Evolutionary conservation across 805 yeast species (phyloP).

Genomic region (Kockiozyma suomiensis): DNA sequence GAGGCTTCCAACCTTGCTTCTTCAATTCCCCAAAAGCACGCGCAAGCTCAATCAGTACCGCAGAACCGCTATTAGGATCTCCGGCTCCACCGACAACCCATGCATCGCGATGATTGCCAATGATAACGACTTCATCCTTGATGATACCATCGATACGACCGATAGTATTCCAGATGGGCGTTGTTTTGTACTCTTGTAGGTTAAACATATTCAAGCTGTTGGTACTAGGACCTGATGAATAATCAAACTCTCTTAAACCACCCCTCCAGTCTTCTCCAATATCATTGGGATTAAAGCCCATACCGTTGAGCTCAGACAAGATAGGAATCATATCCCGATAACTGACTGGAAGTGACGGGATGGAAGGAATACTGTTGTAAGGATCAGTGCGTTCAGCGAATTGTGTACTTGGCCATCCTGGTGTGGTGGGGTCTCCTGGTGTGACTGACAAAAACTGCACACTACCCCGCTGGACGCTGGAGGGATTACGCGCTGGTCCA

Average conservation of each 20-base stretch:
- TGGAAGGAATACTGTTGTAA: slow-evolving; percentile 55
- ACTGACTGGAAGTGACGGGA: slow-evolving; percentile 73
- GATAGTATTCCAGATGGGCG: slow-evolving; percentile 64
- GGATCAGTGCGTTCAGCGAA: slow-evolving; percentile 56
- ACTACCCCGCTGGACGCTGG: slow-evolving; percentile 75
- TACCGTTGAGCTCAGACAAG: slow-evolving; percentile 58
- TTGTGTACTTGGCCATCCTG: slow-evolving; percentile 62
- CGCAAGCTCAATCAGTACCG: slow-evolving; percentile 64
- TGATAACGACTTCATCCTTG: slow-evolving; percentile 56
- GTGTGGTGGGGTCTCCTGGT: slow-evolving; percentile 83
- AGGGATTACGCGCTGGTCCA: slow-evolving; percentile 78
- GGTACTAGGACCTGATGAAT: slow-evolving; percentile 56
- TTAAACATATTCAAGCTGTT: slow-evolving; percentile 57
- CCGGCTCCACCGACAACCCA: slow-evolving; percentile 81
- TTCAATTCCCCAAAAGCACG: slow-evolving; percentile 57
- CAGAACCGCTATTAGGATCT: slow-evolving; percentile 77
- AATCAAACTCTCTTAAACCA: slow-evolving; percentile 49
- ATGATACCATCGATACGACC: slow-evolving; percentile 61
- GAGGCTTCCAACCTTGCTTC: slow-evolving; percentile 69
- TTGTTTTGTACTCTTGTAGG: slow-evolving; percentile 61
- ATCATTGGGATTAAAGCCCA: slow-evolving; percentile 50
- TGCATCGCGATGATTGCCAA: slow-evolving; percentile 80
- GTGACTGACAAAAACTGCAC: slow-evolving; percentile 60
- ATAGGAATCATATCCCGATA: slow-evolving; percentile 60
- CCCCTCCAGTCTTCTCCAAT: slow-evolving; percentile 54